Percentiles rank a stretch among this genome's conserved stretches.
Conservation (phyloP, 768 basidiomycete species). For the Guyanaporus albipodus region DNA sequence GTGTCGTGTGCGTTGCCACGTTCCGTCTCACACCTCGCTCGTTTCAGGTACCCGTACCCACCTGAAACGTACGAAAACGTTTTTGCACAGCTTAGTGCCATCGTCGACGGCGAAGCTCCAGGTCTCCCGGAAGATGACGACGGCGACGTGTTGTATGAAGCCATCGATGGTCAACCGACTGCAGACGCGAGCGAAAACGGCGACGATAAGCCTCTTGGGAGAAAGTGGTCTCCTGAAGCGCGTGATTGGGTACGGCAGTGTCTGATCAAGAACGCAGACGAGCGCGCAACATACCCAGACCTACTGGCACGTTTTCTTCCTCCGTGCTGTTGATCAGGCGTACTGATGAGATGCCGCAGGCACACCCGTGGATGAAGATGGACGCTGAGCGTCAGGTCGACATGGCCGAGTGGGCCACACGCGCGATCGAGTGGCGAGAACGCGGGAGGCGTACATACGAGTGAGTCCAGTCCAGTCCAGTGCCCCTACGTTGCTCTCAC, state of each 20-base stretch:
- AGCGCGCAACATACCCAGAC: conserved; percentile 78
- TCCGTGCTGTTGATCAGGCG: background rate
- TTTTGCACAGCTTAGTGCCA: conserved; percentile 94
- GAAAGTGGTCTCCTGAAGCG: conserved; percentile 44
- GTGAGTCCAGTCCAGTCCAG: conserved; percentile 17
- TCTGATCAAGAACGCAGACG: conserved; percentile 74
- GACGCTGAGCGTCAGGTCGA: conserved; percentile 65
- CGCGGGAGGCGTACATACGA: conserved; percentile 23
- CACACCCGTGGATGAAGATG: conserved; percentile 73
- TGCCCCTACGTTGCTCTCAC: conserved; percentile 1
- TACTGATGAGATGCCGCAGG: conserved; percentile 33
- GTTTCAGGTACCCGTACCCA: conserved; percentile 78
- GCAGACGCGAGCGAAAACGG: conserved; percentile 13
- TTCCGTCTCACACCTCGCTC: conserved; percentile 1
- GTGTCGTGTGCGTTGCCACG: background rate
- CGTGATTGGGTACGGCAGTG: conserved; percentile 81
- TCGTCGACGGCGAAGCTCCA: conserved; percentile 92
- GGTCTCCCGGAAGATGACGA: conserved; percentile 63
- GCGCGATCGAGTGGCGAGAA: conserved; percentile 42
- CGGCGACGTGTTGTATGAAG: conserved; percentile 15
- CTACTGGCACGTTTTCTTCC: conserved; percentile 56
- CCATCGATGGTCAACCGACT: conserved; percentile 1
- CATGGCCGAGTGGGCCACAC: conserved; percentile 79
- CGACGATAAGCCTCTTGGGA: conserved; percentile 9
- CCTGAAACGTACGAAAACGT: conserved; percentile 97